Evolutionary conservation across 2,329 filamentous ascomycete genomes (phyloP), one percentile per base, ranked within the genome.

Genomic region (Thyridium curvatum): DNA sequence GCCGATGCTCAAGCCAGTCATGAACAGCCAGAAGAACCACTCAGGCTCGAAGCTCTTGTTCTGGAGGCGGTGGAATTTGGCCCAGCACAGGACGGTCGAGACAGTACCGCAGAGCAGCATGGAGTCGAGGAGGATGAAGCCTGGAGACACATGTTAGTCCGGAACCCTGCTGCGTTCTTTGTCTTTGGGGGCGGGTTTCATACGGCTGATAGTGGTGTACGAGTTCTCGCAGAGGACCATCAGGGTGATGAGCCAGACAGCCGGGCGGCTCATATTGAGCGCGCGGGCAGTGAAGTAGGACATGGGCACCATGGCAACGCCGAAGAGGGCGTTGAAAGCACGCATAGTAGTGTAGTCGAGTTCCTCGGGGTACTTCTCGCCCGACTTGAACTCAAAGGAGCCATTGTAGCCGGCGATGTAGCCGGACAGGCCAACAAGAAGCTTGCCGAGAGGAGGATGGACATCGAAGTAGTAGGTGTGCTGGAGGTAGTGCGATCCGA

Each of bases 41-140:
- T 95, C 86, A 1, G 79, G 71, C 40, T 88, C 86, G 60, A 97
- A 98, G 56, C 86, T 88, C 59, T 86, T 77, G 57, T 84, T 74
- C 55, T 89, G 87, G 52, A 93, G 78, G 55, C 84, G 82, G 65
- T 98, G 93, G 66, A 98, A 97, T 61, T 89, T 93, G 55, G 89
- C 82, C 89, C 91, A 98, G 76, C 91, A 97, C 53, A 97, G 80
- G 46, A 94, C 86, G 6, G 93, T 98, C 13, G 89, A 90, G 52
- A 97, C 93, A n/a, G 94, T 98, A 59, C 95, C 96, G 69, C 90
- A 97, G 30, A 98, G 77, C 37, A 98, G 78, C 93, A 98, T 98
- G 1, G 93, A 97, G 64, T 98, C 93, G 53, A 98, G 81, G 17
- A 98, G 82, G 54, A 98, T 97, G 61, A 98, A 98, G 44, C 47